Evolutionary conservation across 2,329 filamentous ascomycete genomes (phyloP).

Genomic region (Septoria linicola): DNA sequence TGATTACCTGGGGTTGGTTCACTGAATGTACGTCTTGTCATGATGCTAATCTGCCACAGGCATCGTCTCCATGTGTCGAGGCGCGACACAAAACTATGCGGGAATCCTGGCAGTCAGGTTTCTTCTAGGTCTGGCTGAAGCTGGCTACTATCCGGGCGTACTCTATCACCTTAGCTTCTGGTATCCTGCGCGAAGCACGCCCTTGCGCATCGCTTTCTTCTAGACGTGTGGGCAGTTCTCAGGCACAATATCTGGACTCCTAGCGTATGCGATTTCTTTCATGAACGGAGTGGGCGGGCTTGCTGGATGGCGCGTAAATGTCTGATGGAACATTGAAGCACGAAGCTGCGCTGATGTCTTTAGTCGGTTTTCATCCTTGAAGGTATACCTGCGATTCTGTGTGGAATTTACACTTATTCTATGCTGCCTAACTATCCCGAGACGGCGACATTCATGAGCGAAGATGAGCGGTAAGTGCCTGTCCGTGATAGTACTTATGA

Average conservation of each 20-base stretch:
- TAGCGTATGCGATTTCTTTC: slow-evolving; percentile 43
- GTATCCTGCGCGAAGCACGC: slow-evolving; percentile 37
- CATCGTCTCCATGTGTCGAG: slow-evolving; percentile 31
- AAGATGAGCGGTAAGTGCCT: slow-evolving; percentile 38
- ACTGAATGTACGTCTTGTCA: background rate
- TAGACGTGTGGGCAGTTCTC: slow-evolving; percentile 39
- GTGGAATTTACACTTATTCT: slow-evolving; percentile 41
- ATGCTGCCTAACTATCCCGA: slow-evolving; percentile 60
- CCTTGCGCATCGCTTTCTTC: slow-evolving; percentile 39
- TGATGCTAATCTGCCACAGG: slow-evolving; percentile 7
- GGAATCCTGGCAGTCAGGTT: slow-evolving; percentile 28
- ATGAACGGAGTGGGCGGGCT: slow-evolving; percentile 46
- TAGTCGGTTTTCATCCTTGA: slow-evolving; percentile 28
- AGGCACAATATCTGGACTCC: slow-evolving; percentile 44
- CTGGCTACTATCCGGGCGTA: slow-evolving; percentile 31
- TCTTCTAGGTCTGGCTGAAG: slow-evolving; percentile 31
- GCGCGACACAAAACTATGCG: slow-evolving; percentile 26
- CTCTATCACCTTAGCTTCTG: slow-evolving; percentile 34
- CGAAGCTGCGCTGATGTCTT: background rate
- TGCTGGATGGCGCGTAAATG: slow-evolving; percentile 29
- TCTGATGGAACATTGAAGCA: too few relatives aligned
- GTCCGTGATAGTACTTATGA: too few relatives aligned
- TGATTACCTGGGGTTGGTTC: slow-evolving; percentile 30
- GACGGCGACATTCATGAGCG: slow-evolving; percentile 56
- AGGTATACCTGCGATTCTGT: slow-evolving; percentile 38